phyloP scores from a whole-genome alignment of 2,329 filamentous ascomycete genomes.

The Elsinoe arachidis region DNA sequence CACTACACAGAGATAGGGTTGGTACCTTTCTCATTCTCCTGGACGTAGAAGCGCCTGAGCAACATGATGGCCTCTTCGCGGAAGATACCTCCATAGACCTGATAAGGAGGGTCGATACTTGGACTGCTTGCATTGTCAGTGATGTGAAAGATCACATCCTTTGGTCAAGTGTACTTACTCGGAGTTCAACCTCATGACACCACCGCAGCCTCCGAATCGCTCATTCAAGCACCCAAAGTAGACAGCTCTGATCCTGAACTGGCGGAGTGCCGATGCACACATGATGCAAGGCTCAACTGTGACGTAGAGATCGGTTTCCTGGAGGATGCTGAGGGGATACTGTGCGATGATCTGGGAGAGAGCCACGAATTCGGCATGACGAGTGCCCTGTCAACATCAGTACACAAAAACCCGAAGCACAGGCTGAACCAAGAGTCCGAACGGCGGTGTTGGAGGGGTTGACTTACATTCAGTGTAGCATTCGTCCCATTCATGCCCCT shows the following conservation, averaged over 20 bases:
- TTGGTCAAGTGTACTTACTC: constrained; percentile 37
- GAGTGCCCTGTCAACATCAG: constrained; percentile 56
- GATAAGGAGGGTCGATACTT: constrained; percentile 69
- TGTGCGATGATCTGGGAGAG: constrained; percentile 56
- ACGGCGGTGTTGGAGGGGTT: background rate
- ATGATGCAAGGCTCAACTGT: constrained; percentile 98
- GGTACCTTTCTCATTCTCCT: constrained; percentile 85
- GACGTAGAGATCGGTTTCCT: constrained; percentile 76
- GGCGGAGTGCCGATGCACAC: constrained; percentile 87
- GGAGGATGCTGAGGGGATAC: constrained; percentile 60
- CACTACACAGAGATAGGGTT: background rate
- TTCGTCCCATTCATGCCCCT: constrained; percentile 97
- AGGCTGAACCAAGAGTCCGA: background rate
- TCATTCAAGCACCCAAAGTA: constrained; percentile 96
- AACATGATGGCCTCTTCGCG: constrained; percentile 89
- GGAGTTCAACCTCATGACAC: constrained; percentile 80
- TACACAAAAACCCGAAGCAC: background rate
- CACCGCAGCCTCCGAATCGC: constrained; percentile 91
- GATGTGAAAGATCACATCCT: background rate
- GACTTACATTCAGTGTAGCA: constrained; percentile 58
- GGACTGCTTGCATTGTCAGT: constrained; percentile 29
- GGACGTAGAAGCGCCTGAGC: constrained; percentile 88
- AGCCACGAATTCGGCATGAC: constrained; percentile 92
- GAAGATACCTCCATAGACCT: constrained; percentile 78
- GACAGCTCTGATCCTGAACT: constrained; percentile 78